Percentiles rank a stretch among this genome's conserved stretches.
phyloP scores from a whole-genome alignment of 306 rosid species.

The Vigna hirtella region DNA sequence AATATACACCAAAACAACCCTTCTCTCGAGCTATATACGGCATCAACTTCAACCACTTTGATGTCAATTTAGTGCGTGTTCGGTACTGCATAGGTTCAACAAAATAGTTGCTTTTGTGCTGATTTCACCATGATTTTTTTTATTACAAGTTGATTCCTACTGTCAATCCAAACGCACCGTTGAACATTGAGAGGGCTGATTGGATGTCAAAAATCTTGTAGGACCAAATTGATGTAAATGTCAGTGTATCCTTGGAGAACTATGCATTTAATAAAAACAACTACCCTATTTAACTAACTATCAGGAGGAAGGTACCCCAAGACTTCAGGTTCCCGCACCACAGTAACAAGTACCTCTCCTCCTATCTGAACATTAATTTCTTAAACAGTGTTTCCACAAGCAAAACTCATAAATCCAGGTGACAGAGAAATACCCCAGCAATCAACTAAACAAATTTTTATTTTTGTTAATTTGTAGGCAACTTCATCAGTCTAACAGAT shows the following conservation, averaged over 20 bases:
- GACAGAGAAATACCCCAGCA: slow-evolving; percentile 38
- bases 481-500: background rate
- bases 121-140: background rate
- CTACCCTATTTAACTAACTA: slow-evolving; percentile 3
- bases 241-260: background rate
- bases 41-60: background rate
- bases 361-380: slow-evolving; percentile 40
- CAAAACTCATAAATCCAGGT: slow-evolving; percentile 22
- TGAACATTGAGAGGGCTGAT: background rate
- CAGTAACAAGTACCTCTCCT: background rate
- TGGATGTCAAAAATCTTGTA: background rate
- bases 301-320: slow-evolving; percentile 19
- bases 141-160: background rate
- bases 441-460: background rate
- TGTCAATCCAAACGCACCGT: background rate
- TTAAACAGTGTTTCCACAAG: slow-evolving; percentile 29
- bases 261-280: slow-evolving; percentile 23
- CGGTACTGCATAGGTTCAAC: background rate
- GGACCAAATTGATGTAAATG: slow-evolving; percentile 11
- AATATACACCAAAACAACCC: background rate
- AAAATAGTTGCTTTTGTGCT: background rate
- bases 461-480: background rate
- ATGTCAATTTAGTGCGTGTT: background rate
- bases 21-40: background rate
- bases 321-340: slow-evolving; percentile 33